phyloP scores from a whole-genome alignment of 345 rosid species.

The Leavenworthia alabamica region DNA sequence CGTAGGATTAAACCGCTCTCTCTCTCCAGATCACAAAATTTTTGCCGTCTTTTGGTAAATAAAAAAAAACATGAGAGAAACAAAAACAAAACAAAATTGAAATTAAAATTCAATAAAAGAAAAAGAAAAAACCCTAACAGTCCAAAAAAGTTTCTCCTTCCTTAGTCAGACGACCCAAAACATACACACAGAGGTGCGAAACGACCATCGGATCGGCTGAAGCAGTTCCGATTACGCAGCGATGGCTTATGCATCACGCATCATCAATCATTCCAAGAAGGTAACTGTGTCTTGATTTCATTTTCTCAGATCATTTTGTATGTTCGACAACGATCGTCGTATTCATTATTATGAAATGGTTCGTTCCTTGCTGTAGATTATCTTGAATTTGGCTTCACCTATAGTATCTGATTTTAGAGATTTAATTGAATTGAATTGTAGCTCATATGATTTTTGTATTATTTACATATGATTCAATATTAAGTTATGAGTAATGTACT shows the following conservation, averaged over 20 bases:
- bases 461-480: not conserved
- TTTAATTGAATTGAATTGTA: slow-evolving; percentile 10
- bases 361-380: slow-evolving; percentile 2
- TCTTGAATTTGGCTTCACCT: not conserved
- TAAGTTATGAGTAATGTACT: not conserved
- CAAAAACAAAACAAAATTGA: not conserved
- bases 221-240: slow-evolving; percentile 11
- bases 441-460: not conserved
- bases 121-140: slow-evolving; percentile 16
- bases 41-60: slow-evolving; percentile 15
- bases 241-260: slow-evolving; percentile 55
- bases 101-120: not conserved
- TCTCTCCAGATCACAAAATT: slow-evolving; percentile 15
- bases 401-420: not conserved
- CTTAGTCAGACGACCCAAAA: not conserved
- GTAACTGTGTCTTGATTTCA: slow-evolving; percentile 13
- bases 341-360: not conserved
- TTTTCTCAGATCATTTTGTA: slow-evolving; percentile 4
- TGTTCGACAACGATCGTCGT: not conserved
- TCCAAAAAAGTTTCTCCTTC: slow-evolving; percentile 9
- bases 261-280: slow-evolving; percentile 62
- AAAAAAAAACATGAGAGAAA: slow-evolving; percentile 5
- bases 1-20: not conserved
- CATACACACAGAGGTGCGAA: not conserved
- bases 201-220: slow-evolving; percentile 19